Conservation (phyloP, 225 moss, liverwort and hornwort species). For the Thuidium tamariscinum region DNA sequence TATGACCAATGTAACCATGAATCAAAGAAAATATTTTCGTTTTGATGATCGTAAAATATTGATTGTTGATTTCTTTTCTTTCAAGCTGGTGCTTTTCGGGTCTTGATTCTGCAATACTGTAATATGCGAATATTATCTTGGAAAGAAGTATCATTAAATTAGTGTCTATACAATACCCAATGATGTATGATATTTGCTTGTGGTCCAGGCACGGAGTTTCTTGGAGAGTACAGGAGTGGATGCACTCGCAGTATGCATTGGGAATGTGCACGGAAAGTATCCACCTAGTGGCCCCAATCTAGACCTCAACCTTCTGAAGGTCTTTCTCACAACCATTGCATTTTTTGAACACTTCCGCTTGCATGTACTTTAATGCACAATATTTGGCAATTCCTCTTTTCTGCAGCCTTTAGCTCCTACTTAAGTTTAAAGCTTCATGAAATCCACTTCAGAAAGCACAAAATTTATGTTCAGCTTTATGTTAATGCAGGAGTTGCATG, state of each 20-base stretch:
- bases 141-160: background rate
- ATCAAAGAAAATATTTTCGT: background rate
- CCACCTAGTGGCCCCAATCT: conserved; percentile 66
- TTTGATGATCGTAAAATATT: background rate
- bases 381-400: background rate
- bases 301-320: conserved; percentile 73
- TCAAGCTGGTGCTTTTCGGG: background rate
- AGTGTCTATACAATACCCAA: background rate
- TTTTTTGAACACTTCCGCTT: background rate
- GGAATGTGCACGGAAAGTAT: conserved; percentile 90
- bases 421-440: background rate
- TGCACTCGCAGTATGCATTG: conserved; percentile 85
- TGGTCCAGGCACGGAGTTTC: conserved; percentile 53
- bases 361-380: background rate
- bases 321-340: background rate
- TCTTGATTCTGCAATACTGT: background rate
- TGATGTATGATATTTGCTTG: background rate
- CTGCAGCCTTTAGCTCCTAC: background rate
- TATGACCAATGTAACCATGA: background rate
- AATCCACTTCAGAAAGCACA: background rate
- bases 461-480: background rate
- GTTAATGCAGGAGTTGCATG: conserved; percentile 54
- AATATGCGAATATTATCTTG: background rate
- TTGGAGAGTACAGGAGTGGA: conserved; percentile 58
- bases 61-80: background rate